Base-by-base conservation (phyloP, 352 stramenopile genomes). In the Peronosclerospora sorghi region DNA sequence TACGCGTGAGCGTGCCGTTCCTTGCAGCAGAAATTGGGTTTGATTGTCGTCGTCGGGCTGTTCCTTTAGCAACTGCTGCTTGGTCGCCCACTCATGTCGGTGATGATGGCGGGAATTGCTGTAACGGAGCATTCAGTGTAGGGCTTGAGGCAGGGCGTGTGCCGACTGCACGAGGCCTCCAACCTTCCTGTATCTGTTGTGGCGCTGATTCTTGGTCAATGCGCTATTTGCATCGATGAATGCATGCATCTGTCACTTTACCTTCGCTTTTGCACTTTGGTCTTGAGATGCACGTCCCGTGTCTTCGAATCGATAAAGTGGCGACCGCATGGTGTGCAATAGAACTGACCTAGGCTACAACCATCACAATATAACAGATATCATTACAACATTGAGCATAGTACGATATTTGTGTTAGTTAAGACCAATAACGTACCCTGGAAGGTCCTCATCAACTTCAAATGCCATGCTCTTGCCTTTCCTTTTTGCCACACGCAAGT, bases 301-400 rank as follows among this genome's bases (percentile, higher is more conserved):
- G 30, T 56, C 45, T 36, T 60, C 40, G 17, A 56, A 64, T 18
- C 30, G 46, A 39, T 21, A 55, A 34, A 8, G 48, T 27, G 4
- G 36, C n/a, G n/a, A n/a, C n/a, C n/a, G n/a, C n/a, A n/a, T n/a
- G n/a, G n/a, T n/a, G n/a, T n/a, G n/a, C n/a, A n/a, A n/a, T n/a
- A n/a, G n/a, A n/a, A n/a, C n/a, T n/a, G n/a, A n/a, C n/a, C n/a
- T n/a, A n/a, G n/a, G n/a, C n/a, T n/a, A n/a, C n/a, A 49, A 23
- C 59, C 55, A 7, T 56, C 43, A 14, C 48, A 56, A 42, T 41
- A 47, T n/a, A n/a, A n/a, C n/a, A n/a, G n/a, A n/a, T n/a, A n/a
- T n/a, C n/a, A n/a, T n/a, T n/a, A n/a, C n/a, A n/a, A n/a, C n/a
- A n/a, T n/a, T n/a, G n/a, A n/a, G n/a, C n/a, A n/a, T n/a, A n/a